Conservation (phyloP, 768 basidiomycete species). For the Kwoniella botswanensis region DNA sequence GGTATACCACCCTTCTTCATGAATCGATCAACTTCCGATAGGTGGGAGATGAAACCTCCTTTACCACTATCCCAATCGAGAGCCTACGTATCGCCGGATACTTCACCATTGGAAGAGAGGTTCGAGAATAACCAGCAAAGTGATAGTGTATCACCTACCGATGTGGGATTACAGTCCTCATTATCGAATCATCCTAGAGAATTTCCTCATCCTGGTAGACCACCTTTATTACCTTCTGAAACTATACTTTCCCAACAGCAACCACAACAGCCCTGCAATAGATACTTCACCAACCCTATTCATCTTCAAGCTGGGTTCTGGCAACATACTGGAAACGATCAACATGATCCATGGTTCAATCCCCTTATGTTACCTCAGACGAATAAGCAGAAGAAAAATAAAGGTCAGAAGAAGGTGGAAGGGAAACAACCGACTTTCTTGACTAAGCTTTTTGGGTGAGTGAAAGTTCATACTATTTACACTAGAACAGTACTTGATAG, state of each 20-base stretch:
- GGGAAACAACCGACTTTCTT: conserved; percentile 92
- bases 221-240: background rate
- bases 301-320: background rate
- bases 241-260: background rate
- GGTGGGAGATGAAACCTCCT: conserved; percentile 9
- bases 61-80: conserved; percentile 15
- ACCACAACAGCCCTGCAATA: background rate
- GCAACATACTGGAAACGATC: conserved; percentile 6
- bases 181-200: conserved; percentile 8
- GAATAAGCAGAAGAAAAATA: conserved; percentile 14
- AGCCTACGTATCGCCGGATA: conserved; percentile 21
- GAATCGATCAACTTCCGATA: background rate
- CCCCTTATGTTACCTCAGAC: conserved; percentile 20
- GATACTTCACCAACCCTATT: background rate
- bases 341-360: conserved; percentile 39
- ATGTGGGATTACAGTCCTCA: background rate
- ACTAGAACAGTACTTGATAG: too few species aligned
- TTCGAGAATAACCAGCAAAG: background rate
- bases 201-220: conserved; percentile 10
- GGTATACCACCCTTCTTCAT: conserved; percentile 6
- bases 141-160: background rate
- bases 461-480: conserved; percentile 38
- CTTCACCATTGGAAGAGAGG: conserved; percentile 12
- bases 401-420: conserved; percentile 65
- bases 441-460: conserved; percentile 93